Percentiles rank a stretch among this genome's conserved stretches.
phyloP scores from a whole-genome alignment of 129 eudicot species.

The Logfia minima region DNA sequence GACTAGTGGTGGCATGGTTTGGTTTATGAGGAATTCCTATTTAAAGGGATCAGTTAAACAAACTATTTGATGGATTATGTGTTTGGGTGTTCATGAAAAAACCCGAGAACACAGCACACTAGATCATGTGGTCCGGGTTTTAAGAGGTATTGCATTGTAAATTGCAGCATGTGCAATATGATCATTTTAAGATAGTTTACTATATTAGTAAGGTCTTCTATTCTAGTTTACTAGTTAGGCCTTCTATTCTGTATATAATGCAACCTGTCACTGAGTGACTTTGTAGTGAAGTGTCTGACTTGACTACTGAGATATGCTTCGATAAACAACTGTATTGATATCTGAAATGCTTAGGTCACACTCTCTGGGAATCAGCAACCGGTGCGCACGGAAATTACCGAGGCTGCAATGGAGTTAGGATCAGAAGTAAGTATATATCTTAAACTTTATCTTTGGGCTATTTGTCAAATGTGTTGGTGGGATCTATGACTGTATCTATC shows the following conservation, averaged over 20 bases:
- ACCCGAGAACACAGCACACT: neutral
- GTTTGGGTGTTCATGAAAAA: neutral
- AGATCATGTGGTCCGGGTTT: neutral
- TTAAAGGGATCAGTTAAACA: neutral
- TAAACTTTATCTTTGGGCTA: conserved; percentile 1
- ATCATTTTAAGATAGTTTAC: neutral
- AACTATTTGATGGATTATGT: neutral
- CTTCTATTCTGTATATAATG: neutral
- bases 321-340: conserved; percentile 16
- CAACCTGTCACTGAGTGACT: neutral
- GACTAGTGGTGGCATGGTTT: neutral
- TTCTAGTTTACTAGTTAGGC: neutral
- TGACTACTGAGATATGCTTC: neutral
- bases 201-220: neutral
- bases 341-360: conserved; percentile 60
- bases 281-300: neutral
- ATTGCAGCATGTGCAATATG: conserved; percentile 1
- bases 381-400: conserved; percentile 85
- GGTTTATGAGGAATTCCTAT: neutral
- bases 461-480: neutral
- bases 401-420: conserved; percentile 95
- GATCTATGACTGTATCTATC: neutral
- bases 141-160: conserved; percentile 9
- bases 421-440: conserved; percentile 60
- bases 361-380: conserved; percentile 95